Base-by-base conservation (phyloP, 139 green algal species). In the Trebouxia sp. region DNA sequence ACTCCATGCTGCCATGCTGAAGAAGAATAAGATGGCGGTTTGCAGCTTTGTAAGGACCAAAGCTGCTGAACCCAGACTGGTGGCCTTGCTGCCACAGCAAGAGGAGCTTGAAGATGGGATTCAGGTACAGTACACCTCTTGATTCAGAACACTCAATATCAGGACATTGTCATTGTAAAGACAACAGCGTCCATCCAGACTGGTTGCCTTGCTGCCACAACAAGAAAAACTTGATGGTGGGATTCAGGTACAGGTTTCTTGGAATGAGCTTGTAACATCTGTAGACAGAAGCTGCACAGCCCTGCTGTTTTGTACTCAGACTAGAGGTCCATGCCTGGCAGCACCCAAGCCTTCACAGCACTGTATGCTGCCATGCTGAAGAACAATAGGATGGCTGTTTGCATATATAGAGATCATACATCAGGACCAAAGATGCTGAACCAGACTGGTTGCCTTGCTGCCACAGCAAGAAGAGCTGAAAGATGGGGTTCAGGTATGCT, bases 301-400 rank as follows among this genome's bases (percentile, higher is more conserved):
- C 11, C 79, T 41, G 75, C 47, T 7, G 95, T 95, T 65, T 28
- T 96, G n/a, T 95, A 90, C 72, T 92, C 92, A 24, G 87, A 94
- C 48, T 92, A 96, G 69, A 39, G 75, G 37, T 43, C 65, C 26
- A 62, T 80, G 50, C 24, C 80, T 0, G 90, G 90, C 70, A 90
- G 82, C 84, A 87, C 77, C 1, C 45, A 39, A 0, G 65, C 85
- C 51, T 95, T 94, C 85, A 89, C 91, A 22, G 84, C 90, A 15
- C 72, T 95, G 30, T 88, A 91, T 66, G 56, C 75, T 5, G 35
- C 62, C 26, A 55, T 84, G 72, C 39, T 89, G 77, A 38, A 30
- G 14, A 37, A 53, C 41, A 24, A 42, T 15, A 70, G 55, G 39
- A 45, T 88, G 30, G 87, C 84, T 14, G 47, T 94, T 10, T 92